These are phyloP conservation scores for Aspergillus felis DNA, from an alignment of 2,329 filamentous ascomycete genomes.

Conservation along the genomic window DNA sequence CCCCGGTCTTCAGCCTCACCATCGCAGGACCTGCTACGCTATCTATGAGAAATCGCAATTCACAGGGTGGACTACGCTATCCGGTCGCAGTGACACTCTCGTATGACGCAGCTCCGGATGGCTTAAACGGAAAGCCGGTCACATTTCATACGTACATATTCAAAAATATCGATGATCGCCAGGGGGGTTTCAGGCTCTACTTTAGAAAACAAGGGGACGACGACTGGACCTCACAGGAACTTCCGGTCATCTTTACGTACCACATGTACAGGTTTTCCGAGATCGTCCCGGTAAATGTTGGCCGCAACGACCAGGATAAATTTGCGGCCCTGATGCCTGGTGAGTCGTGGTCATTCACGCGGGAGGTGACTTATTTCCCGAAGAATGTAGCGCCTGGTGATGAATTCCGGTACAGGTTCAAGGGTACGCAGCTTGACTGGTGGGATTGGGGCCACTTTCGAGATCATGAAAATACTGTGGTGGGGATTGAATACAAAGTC, in stretches of 20 bases:
- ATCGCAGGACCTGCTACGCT: background rate
- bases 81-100: background rate
- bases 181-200: background rate
- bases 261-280: background rate
- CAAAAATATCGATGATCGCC: background rate
- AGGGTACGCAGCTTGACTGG: background rate
- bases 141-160: background rate
- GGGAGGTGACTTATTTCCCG: background rate
- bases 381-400: background rate
- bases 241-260: background rate
- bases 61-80: background rate
- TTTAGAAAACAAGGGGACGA: background rate
- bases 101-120: background rate
- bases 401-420: background rate
- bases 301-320: background rate
- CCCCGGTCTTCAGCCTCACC: background rate
- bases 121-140: background rate
- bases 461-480: slow-evolving; percentile 3
- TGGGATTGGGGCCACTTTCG: slow-evolving; percentile 2
- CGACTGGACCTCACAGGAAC: background rate
- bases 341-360: background rate
- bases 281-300: background rate
- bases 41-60: background rate
- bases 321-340: background rate
- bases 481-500: background rate